Conservation (phyloP, 78 protist species). For the Protostelium mycophagum region DNA sequence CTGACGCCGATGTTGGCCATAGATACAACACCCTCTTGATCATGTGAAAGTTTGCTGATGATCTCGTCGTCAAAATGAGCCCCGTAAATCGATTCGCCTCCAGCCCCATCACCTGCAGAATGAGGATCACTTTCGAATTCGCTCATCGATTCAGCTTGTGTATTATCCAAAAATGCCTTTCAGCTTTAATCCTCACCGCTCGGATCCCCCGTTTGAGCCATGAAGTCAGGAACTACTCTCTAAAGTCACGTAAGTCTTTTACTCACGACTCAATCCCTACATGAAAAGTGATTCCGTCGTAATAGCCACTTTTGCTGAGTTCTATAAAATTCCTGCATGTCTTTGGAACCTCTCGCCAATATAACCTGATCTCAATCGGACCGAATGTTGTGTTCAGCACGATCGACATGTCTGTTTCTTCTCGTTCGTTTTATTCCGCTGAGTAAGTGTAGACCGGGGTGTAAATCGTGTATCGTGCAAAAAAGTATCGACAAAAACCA, state of each 20-base stretch:
- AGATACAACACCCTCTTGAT: constrained; percentile 18
- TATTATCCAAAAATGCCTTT: not conserved
- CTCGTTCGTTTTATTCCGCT: too few species aligned
- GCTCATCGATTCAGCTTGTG: constrained; percentile 22
- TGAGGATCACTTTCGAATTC: constrained; percentile 44
- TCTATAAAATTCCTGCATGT: constrained; percentile 15
- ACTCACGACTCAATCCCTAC: too few species aligned
- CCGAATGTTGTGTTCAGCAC: constrained; percentile 4
- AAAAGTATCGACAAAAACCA: too few species aligned
- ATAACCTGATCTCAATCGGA: constrained; percentile 2
- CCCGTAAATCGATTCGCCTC: constrained; percentile 60
- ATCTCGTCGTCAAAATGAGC: constrained; percentile 53
- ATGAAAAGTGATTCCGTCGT: not conserved
- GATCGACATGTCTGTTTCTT: too few species aligned
- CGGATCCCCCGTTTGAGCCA: constrained; percentile 57
- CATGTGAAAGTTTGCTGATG: constrained; percentile 17
- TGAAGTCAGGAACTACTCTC: constrained; percentile 50
- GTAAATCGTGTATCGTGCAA: too few species aligned
- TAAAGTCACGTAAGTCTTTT: constrained; percentile 10
- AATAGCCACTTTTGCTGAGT: constrained; percentile 4
- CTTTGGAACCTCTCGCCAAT: not conserved
- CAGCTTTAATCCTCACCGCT: not conserved
- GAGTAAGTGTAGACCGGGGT: too few species aligned
- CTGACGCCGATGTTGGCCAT: constrained; percentile 65
- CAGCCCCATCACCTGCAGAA: constrained; percentile 31